A percentile compares a stretch with the other conserved stretches of the same genome.
Evolutionary conservation across 305 asterid species (phyloP).

Genomic region (Andrographis paniculata): DNA sequence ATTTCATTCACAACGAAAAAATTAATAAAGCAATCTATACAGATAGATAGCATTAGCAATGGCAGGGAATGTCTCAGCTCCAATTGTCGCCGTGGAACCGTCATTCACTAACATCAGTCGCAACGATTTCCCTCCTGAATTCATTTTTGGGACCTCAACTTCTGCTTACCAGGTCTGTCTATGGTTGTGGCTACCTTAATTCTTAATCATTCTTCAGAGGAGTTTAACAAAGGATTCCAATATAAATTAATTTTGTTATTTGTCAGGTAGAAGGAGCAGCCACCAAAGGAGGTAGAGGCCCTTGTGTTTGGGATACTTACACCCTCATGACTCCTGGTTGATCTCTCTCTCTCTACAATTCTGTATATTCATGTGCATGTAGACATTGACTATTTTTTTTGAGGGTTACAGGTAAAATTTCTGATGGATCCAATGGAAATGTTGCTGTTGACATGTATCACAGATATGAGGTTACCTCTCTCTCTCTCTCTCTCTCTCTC

Average conservation of each 20-base stretch:
- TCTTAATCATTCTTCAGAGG: too few species aligned
- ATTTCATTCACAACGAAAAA: too few species aligned
- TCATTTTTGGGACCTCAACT: constrained; percentile 11
- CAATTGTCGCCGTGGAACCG: too few species aligned
- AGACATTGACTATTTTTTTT: background rate
- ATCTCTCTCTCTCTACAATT: background rate
- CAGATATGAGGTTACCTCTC: background rate
- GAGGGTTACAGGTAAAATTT: constrained; percentile 4
- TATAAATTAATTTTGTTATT: background rate
- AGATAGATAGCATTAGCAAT: too few species aligned
- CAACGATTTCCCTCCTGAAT: constrained; percentile 2
- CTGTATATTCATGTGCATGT: background rate
- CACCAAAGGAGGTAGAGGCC: constrained; percentile 17
- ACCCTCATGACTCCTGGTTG: constrained; percentile 15
- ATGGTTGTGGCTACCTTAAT: background rate
- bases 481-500: background rate
- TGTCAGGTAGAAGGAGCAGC: constrained; percentile 17
- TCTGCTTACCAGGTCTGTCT: constrained; percentile 11
- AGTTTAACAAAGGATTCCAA: background rate
- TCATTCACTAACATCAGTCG: constrained; percentile 6
- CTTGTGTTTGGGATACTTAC: constrained; percentile 9
- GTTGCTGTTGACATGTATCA: constrained; percentile 19
- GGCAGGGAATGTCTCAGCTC: too few species aligned
- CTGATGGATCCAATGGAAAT: constrained; percentile 19
- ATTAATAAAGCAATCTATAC: too few species aligned